Conservation (phyloP, 345 rosid species). For the Eucalyptus polyanthemos region DNA sequence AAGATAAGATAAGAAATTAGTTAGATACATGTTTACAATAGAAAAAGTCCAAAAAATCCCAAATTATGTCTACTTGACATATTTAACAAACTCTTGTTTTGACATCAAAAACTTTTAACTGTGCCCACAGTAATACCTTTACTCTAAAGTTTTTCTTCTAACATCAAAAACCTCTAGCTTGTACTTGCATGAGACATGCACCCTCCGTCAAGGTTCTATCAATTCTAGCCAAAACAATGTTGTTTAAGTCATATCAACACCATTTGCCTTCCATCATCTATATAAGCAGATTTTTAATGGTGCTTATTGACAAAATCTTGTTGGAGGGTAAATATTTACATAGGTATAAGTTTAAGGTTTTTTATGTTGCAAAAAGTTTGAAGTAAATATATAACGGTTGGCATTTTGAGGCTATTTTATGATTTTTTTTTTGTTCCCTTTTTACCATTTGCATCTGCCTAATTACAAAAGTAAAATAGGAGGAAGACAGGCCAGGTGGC, state of each 20-base stretch:
- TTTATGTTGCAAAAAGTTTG: no score
- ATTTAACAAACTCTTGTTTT: no score
- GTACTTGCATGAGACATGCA: no score
- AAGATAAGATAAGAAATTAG: background rate
- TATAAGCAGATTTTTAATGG: background rate
- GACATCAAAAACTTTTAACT: no score
- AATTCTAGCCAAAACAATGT: background rate
- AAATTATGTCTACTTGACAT: background rate
- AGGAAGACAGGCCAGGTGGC: background rate
- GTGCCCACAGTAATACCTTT: no score
- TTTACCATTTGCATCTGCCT: background rate
- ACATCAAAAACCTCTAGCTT: background rate
- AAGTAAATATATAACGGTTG: background rate
- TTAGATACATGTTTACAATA: background rate
- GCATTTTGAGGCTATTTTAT: background rate
- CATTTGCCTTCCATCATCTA: background rate
- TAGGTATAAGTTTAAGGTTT: background rate
- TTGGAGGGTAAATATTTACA: background rate
- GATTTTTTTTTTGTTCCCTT: background rate
- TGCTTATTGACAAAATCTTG: background rate
- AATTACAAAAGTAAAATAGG: background rate
- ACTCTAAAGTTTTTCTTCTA: no score
- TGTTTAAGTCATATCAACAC: background rate
- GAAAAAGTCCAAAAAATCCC: background rate
- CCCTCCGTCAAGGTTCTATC: background rate